Conservation (phyloP, 176 grass and related monocot species). For the Eleusine indica region DNA sequence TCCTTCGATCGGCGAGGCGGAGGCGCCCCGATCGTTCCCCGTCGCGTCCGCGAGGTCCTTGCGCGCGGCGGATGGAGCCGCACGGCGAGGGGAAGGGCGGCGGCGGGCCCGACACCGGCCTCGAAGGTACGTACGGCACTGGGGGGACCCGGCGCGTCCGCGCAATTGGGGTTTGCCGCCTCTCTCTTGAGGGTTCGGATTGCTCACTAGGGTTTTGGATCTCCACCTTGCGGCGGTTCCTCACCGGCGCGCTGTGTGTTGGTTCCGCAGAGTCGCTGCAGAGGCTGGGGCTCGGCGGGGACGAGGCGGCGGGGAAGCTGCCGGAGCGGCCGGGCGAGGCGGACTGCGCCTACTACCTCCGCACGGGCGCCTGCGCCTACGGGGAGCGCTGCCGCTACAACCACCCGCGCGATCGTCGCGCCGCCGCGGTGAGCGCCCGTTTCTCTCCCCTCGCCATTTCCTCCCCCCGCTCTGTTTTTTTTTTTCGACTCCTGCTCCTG, state of each 20-base stretch:
- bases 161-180: conserved; percentile 9
- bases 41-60: neutral
- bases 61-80: conserved; percentile 48
- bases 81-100: conserved; percentile 23
- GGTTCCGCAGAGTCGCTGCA: conserved; percentile 74
- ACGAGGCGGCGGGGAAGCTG: conserved; percentile 30
- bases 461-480: neutral
- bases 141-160: neutral
- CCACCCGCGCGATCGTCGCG: conserved; percentile 75
- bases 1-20: neutral
- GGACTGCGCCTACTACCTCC: conserved; percentile 85
- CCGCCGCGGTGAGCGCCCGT: conserved; percentile 49
- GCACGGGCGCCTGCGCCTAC: conserved; percentile 86
- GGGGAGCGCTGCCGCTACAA: conserved; percentile 93
- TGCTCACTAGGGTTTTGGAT: conserved; percentile 53
- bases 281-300: conserved; percentile 68
- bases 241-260: neutral
- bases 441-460: neutral
- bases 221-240: neutral
- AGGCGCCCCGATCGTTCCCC: conserved; percentile 24
- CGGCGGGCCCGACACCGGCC: conserved; percentile 40
- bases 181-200: neutral
- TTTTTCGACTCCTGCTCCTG: conserved; percentile 11
- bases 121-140: conserved; percentile 60
- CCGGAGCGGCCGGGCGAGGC: conserved; percentile 83